Percentiles rank a stretch among this genome's conserved stretches.
These are phyloP conservation scores for Penicillium odoratum DNA, from an alignment of 495 filamentous ascomycete species.

Conservation along the genomic window DNA sequence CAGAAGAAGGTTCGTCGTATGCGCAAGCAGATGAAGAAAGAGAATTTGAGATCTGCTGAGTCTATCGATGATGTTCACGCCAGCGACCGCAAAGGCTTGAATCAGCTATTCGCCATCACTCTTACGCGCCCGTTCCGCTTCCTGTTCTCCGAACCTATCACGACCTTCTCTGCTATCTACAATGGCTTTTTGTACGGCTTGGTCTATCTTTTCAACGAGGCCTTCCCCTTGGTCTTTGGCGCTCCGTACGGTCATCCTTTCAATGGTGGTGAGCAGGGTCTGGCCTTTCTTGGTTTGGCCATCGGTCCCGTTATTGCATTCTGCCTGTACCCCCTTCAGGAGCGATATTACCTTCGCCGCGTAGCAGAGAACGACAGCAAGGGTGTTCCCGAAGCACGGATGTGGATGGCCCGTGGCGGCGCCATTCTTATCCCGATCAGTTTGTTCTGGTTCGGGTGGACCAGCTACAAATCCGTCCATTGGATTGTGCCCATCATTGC, in stretches of 20 bases:
- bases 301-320: constrained; percentile 44
- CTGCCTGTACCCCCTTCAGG: constrained; percentile 43
- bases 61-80: constrained; percentile 38
- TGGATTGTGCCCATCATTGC: constrained; percentile 53
- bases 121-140: constrained; percentile 49
- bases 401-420: constrained; percentile 59
- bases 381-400: constrained; percentile 52
- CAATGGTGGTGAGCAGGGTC: constrained; percentile 36
- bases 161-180: constrained; percentile 53
- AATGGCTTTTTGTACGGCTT: constrained; percentile 66
- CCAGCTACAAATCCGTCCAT: constrained; percentile 41
- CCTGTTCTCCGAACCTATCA: constrained; percentile 54
- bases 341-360: constrained; percentile 47
- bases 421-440: constrained; percentile 42
- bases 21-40: constrained; percentile 48
- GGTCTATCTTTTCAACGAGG: constrained; percentile 61
- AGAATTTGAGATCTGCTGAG: constrained; percentile 50
- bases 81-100: constrained; percentile 47
- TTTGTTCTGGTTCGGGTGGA: constrained; percentile 52
- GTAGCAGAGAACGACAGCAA: constrained; percentile 42
- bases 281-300: constrained; percentile 44
- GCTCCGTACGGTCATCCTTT: constrained; percentile 41
- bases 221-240: constrained; percentile 48
- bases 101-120: constrained; percentile 60
- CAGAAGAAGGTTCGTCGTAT: constrained; percentile 49